Evolutionary conservation across 202 grass and related monocot species (phyloP), one percentile per base, ranked within the genome.

Genomic region (Hordeum pubiflorum): DNA sequence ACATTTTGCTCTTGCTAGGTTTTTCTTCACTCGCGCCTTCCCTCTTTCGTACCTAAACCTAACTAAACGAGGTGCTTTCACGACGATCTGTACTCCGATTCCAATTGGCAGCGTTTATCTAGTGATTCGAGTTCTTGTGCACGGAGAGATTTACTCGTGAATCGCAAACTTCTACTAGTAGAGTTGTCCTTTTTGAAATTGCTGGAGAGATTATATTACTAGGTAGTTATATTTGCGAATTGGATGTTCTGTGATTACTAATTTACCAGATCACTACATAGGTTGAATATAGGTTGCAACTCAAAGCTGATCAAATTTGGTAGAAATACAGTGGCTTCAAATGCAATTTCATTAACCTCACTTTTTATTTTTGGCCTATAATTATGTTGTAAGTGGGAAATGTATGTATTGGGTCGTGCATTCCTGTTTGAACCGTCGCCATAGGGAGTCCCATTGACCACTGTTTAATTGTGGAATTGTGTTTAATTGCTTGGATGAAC

Each of bases 71-170:
- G 40, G 40, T 27, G 23, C 5, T 48, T n/a, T 71, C 40, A 21
- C 54, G 29, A 39, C 11, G 33, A 56, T 76, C 67, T 86, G 46
- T 22, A 66, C 63, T 46, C 58, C 9, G 10, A 64, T 82, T 78
- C 23, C 58, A 60, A 27, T 22, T 27, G 52, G 18, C 7, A n/a
- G 50, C 46, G 1, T 50, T 50, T 50, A 50, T 7, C 15, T 50
- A 52, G 48, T 52, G 48, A 52, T 52, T 52, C 15, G 48, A 7
- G 15, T 52, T 18, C 48, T 52, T 18, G 15, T 7, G 41, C 24
- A 10, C 5, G 13, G 13, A 50, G 41, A 18, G 41, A 10, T 29
- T 72, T 18, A 27, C 40, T 71, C 22, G 22, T 76, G 36, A 39
- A 43, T 27, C 13, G 3, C 1, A 31, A 48, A 9, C 15, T 10